phyloP scores from a whole-genome alignment of 2,329 filamentous ascomycete species.

The Fusarium tjaetaba region DNA sequence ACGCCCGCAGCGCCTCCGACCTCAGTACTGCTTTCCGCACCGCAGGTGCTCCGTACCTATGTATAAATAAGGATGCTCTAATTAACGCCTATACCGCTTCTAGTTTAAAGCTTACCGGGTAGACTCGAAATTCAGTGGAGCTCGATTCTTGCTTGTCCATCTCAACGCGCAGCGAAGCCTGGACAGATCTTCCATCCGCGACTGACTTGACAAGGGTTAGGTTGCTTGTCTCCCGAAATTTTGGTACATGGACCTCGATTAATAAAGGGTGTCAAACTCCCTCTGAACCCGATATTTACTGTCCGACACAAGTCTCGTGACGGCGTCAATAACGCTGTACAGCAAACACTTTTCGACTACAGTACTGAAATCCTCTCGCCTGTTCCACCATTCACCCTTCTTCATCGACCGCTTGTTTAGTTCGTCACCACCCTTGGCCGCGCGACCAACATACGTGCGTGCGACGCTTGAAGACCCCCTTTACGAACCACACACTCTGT shows the following conservation, averaged over 20 bases:
- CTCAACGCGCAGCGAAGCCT: conserved; percentile 24
- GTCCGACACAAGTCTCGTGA: conserved; percentile 14
- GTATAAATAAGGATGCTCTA: conserved; percentile 1
- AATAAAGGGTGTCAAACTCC: conserved; percentile 3
- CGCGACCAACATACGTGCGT: conserved; percentile 23
- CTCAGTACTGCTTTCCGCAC: not conserved
- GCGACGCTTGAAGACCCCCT: conserved; percentile 28
- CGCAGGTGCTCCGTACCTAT: not conserved
- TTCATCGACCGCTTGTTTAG: conserved; percentile 26
- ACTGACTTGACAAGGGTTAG: conserved; percentile 34
- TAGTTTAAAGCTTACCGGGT: conserved; percentile 1
- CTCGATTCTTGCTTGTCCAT: conserved; percentile 14
- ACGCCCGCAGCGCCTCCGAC: not conserved
- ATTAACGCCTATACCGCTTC: conserved; percentile 16
- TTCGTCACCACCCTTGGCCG: conserved; percentile 28
- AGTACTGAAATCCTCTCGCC: not conserved
- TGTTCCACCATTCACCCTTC: conserved; percentile 3
- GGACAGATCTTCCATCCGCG: conserved; percentile 27
- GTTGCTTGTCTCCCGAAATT: conserved; percentile 31
- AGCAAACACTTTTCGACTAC: conserved; percentile 1
- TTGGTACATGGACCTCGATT: conserved; percentile 7
- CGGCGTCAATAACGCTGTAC: not conserved
- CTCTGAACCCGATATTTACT: not conserved
- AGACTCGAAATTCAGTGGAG: not conserved
- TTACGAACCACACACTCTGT: conserved; percentile 22